Evolutionary conservation across 306 rosid genomes (phyloP).

Genomic region (Cyamopsis tetragonoloba): DNA sequence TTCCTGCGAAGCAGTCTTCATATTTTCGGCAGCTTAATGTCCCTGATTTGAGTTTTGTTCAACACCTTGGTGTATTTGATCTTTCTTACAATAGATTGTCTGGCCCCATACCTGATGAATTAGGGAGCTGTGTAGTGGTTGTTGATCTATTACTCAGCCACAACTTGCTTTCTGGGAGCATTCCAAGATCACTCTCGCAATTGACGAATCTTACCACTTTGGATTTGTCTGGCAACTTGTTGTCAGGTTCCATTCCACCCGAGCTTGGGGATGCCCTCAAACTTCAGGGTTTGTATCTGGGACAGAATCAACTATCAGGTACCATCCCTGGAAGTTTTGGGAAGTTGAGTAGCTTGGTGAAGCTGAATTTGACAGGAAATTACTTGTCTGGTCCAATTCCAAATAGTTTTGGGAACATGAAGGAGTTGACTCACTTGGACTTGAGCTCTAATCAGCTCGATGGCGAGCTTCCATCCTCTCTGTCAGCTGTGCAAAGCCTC

Average conservation of each 20-base stretch:
- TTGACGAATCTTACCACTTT: constrained; percentile 70
- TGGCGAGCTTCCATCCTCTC: constrained; percentile 73
- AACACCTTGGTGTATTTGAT: constrained; percentile 88
- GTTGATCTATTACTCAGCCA: constrained; percentile 69
- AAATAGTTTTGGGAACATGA: constrained; percentile 53
- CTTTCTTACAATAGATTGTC: constrained; percentile 79
- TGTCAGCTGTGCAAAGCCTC: constrained; percentile 59
- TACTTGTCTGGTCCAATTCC: constrained; percentile 69
- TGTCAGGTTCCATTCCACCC: constrained; percentile 71
- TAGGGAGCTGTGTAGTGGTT: constrained; percentile 60
- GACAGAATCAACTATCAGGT: constrained; percentile 62
- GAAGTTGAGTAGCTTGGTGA: constrained; percentile 63
- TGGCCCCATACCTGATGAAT: constrained; percentile 77
- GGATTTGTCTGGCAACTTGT: constrained; percentile 84
- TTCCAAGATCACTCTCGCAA: constrained; percentile 64
- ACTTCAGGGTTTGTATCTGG: constrained; percentile 87
- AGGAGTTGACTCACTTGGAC: constrained; percentile 74
- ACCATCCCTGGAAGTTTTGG: constrained; percentile 68
- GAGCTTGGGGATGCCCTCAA: constrained; percentile 63
- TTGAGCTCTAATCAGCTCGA: constrained; percentile 58
- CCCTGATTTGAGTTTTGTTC: constrained; percentile 87
- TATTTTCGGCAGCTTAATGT: constrained; percentile 67
- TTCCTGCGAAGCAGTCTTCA: constrained; percentile 59
- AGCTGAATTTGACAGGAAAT: constrained; percentile 87
- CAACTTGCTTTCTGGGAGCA: constrained; percentile 71